phyloP scores from a whole-genome alignment of 2,329 filamentous ascomycete species.

The Calonectria pseudoturangicola region DNA sequence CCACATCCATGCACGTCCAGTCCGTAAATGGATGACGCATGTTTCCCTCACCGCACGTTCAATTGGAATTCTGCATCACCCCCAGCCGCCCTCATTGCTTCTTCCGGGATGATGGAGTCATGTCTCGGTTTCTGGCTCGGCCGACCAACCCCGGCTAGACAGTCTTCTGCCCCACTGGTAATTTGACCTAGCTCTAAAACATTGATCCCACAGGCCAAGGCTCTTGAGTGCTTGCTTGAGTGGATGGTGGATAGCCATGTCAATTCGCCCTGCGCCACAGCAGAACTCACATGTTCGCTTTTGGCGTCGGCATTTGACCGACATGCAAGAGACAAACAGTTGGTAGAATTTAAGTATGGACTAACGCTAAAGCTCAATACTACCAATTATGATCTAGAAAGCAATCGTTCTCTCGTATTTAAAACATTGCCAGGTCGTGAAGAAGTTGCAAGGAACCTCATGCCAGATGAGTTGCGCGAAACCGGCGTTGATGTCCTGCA shows the following conservation, averaged over 20 bases:
- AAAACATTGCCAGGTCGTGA: not conserved
- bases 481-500: not conserved
- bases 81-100: constrained; percentile 1
- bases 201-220: constrained; percentile 26
- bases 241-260: constrained; percentile 16
- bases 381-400: not conserved
- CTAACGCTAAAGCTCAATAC: too few relatives aligned
- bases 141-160: constrained; percentile 25
- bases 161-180: constrained; percentile 23
- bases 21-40: constrained; percentile 6
- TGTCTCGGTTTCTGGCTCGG: constrained; percentile 25
- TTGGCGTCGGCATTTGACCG: not conserved
- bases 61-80: constrained; percentile 31
- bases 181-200: constrained; percentile 26
- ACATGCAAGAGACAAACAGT: not conserved
- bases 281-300: not conserved
- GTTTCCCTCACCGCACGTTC: constrained; percentile 30
- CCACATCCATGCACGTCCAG: constrained; percentile 8
- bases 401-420: too few relatives aligned
- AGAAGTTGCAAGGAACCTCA: not conserved
- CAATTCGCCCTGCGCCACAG: constrained; percentile 24
- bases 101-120: constrained; percentile 21
- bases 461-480: constrained; percentile 8
- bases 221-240: constrained; percentile 6
- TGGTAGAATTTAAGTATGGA: not conserved